These are phyloP conservation scores for Nicotiana otophora DNA, from an alignment of 257 asterid genomes.

Conservation along the genomic window DNA sequence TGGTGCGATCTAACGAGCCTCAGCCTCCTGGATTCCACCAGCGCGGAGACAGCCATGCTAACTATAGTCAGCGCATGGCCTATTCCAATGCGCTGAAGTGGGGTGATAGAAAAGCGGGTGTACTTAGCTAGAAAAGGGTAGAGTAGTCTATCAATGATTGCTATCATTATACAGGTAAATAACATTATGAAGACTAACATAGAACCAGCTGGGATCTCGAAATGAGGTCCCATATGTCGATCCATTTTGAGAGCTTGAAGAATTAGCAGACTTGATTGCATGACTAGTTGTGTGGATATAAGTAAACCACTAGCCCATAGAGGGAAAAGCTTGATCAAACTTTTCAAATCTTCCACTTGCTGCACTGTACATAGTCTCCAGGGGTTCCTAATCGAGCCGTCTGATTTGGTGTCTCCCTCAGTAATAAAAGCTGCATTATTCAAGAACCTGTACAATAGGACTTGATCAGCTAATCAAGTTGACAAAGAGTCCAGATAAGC, in stretches of 20 bases:
- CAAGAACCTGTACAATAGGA: conserved; percentile 37
- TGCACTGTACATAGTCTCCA: conserved; percentile 49
- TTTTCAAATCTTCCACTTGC: conserved; percentile 61
- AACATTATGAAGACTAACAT: conserved; percentile 43
- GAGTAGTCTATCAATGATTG: conserved; percentile 38
- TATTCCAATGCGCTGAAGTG: conserved; percentile 53
- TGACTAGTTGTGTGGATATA: conserved; percentile 53
- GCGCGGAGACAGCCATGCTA: conserved; percentile 47
- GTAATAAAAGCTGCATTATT: conserved; percentile 54
- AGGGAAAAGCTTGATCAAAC: conserved; percentile 49
- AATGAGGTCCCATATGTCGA: conserved; percentile 37
- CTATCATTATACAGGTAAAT: conserved; percentile 43
- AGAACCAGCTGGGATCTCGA: conserved; percentile 64
- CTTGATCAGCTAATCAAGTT: background rate
- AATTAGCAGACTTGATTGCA: conserved; percentile 45
- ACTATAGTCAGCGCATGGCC: conserved; percentile 39
- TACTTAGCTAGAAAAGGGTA: conserved; percentile 44
- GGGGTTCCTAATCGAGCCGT: conserved; percentile 15
- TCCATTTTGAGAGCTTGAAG: conserved; percentile 73
- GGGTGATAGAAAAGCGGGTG: conserved; percentile 34
- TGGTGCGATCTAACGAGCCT: background rate
- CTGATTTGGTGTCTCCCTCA: conserved; percentile 25
- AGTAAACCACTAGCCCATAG: conserved; percentile 65
- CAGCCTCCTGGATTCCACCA: conserved; percentile 36
- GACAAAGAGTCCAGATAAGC: background rate